These are phyloP conservation scores for Colletotrichum endophyticum DNA, from an alignment of 2,329 filamentous ascomycete species.

Conservation along the genomic window DNA sequence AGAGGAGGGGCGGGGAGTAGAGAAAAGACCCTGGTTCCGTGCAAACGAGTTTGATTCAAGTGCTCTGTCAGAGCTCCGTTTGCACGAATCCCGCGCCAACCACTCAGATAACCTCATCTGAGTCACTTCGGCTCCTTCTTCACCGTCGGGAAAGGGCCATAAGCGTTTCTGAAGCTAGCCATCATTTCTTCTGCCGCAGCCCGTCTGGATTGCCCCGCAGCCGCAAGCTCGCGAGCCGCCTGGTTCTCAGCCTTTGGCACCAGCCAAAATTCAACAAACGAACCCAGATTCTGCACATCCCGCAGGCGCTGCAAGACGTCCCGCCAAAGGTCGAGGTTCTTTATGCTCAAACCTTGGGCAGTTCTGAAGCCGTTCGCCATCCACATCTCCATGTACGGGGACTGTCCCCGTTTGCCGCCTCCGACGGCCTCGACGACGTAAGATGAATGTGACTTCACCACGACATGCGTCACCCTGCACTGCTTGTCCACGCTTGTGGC, in stretches of 20 bases:
- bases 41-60: background rate
- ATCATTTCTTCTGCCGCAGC: background rate
- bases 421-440: background rate
- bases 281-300: background rate
- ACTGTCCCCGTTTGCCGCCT: background rate
- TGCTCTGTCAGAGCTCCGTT: background rate
- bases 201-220: background rate
- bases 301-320: background rate
- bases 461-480: background rate
- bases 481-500: background rate
- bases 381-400: background rate
- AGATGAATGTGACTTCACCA: background rate
- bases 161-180: background rate
- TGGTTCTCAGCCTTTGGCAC: background rate
- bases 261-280: background rate
- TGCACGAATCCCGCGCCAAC: background rate
- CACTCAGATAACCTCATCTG: background rate
- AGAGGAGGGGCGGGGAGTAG: background rate
- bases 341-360: background rate
- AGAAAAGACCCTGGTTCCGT: background rate
- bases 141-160: background rate
- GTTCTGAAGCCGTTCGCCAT: accelerated
- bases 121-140: background rate
- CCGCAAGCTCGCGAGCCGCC: background rate
- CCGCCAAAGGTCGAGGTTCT: background rate